Evolutionary conservation across 2,329 filamentous ascomycete species (phyloP), one percentile per base, ranked within the genome.

Genomic region (Nothophaeocryptopus gaeumannii): DNA sequence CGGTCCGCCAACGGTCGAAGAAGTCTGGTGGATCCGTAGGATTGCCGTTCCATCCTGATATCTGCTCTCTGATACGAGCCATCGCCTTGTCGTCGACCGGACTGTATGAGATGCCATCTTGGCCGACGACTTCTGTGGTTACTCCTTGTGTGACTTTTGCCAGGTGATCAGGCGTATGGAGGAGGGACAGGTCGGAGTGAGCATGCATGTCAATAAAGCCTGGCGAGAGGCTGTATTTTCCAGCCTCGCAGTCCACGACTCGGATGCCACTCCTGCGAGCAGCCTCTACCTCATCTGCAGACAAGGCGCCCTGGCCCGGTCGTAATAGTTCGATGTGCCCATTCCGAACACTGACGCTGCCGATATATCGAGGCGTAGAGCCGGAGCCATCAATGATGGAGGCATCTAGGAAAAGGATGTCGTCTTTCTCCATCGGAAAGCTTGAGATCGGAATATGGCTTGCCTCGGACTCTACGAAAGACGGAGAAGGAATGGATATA

Each of bases 141-240:
- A 62, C 58, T 14, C 62, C 62, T 44, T 64, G 62, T 0, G 60
- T 63, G 30, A 64, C 61, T 35, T 64, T 64, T 10, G 62, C 62
- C 29, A 54, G 36, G 31, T 64, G 62, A 4, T 52, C 42, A 3
- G 59, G 60, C 3, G 59, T 64, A 38, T 63, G 59, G 2, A 64
- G 57, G 4, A 64, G 49, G 5, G 59, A 61, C 9, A 64, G 53
- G 41, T 64, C 62, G 11, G 58, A 61, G 34, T 64, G 62, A n/a
- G 62, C 62, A 39, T 64, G 62, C 62, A 64, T 64, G 43, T 64
- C 62, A 32, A 64, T 64, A 45, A 64, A 64, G 14, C 61, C 62
- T 9, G 62, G 62, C 37, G 46, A 56, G n/a, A 64, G 51, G n/a
- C 45, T 50, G 54, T 55, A 64, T 44, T 48, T 55, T 26, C 62